phyloP scores from a whole-genome alignment of 352 stramenopile species.

The Globisporangium recalcitrans region DNA sequence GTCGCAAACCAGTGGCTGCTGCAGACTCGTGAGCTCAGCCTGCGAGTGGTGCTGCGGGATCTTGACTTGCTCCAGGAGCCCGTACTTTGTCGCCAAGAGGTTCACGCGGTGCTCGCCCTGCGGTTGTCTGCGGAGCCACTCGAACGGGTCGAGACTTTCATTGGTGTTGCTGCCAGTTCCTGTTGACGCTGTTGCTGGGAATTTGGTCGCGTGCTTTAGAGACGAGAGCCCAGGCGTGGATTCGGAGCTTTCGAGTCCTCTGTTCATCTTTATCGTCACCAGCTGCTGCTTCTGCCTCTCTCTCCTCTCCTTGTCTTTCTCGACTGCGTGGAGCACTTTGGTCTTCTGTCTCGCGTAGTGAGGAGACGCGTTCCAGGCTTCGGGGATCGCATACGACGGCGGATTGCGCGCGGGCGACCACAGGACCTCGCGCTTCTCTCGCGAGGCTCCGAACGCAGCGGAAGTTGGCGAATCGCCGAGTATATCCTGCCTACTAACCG shows the following conservation, averaged over 20 bases:
- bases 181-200: not conserved
- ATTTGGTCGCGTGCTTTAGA: not conserved
- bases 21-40: not conserved
- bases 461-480: conserved; percentile 22
- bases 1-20: not conserved
- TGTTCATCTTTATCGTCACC: not conserved
- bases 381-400: conserved; percentile 29
- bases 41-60: conserved; percentile 11
- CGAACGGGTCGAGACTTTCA: conserved; percentile 39
- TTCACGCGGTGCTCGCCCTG: conserved; percentile 54
- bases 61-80: conserved; percentile 35
- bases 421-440: conserved; percentile 35
- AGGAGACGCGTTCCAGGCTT: conserved; percentile 47
- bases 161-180: not conserved
- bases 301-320: conserved; percentile 14
- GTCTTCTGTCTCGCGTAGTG: conserved; percentile 57
- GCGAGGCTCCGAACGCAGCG: conserved; percentile 42
- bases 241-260: not conserved
- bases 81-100: conserved; percentile 37
- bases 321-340: conserved; percentile 27
- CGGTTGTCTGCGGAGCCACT: conserved; percentile 43
- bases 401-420: conserved; percentile 41
- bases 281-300: not conserved
- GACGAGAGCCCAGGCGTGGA: conserved; percentile 2
- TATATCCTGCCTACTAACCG: not conserved